Base-by-base conservation (phyloP, 352 stramenopile species). In the Globisporangium uncinulatum region DNA sequence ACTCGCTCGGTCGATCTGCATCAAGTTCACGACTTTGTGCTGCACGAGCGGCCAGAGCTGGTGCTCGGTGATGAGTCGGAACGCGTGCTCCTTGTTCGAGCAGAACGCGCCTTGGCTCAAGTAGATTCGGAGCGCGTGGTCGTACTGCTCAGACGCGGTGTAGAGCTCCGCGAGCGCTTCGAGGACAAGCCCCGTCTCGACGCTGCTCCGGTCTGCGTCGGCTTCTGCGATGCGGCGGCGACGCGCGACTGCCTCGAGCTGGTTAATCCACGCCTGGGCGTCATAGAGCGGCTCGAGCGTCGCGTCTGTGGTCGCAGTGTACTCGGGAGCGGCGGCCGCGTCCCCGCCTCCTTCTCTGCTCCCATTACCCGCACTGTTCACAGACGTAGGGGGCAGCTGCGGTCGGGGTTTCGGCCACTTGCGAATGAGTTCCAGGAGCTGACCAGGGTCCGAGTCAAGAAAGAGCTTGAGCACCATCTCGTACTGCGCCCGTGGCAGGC, bases 391-490 rank as follows among this genome's bases (percentile, higher is more conserved):
- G 24, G 24, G 24, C 24, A 29, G 24, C 21, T 85, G 71, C 3
- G 61, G 69, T 14, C 73, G 72, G 0, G 84, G 84, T 20, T 91
- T 94, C 3, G 84, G 84, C 84, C 81, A 94, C 45, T 92, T 94
- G 14, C 76, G 76, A 52, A 94, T 89, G 13, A 92, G 71, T 37
- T 92, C 78, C 0, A 92, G 69, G 15, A 94, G 49, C 15, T 89
- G 76, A 3, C 72, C 81, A 0, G 84, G 81, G 69, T 94, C 84
- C 3, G 79, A 89, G 47, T 91, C 84, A 20, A 94, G 47, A 44
- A 94, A 94, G 46, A 92, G 84, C 60, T 88, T 87, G 31, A 94
- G 63, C 15, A 91, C 79, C 84, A 94, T 94, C 43, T 94, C 84
- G 55, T 94, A 94, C 54, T 90, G 78, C 39, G 77, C 70, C 8